Percentiles rank a stretch among this genome's conserved stretches.
phyloP scores from a whole-genome alignment of 2,329 filamentous ascomycete genomes.

The Stromatinia cepivora region DNA sequence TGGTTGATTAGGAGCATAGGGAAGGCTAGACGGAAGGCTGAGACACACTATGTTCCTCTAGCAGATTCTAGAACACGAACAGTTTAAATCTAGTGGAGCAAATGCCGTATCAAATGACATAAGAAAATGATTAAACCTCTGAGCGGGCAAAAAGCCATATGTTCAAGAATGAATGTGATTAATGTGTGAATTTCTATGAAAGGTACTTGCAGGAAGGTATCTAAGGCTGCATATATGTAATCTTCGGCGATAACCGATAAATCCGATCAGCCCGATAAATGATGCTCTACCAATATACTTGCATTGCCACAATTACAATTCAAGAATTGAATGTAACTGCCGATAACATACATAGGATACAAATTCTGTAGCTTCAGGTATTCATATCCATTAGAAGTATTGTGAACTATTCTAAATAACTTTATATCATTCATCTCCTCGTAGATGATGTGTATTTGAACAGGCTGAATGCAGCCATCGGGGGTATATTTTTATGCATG shows the following conservation, averaged over 20 bases:
- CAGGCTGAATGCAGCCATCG: not conserved
- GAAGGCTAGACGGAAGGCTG: constrained; percentile 30
- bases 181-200: not conserved
- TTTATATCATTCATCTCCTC: not conserved
- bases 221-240: not conserved
- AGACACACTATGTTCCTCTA: constrained; percentile 1
- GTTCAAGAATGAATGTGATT: not conserved
- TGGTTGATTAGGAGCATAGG: constrained; percentile 14
- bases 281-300: no score
- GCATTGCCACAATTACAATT: no score
- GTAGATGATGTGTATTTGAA: not conserved
- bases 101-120: not conserved
- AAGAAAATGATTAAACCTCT: not conserved
- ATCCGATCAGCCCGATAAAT: not conserved
- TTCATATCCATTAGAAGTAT: not conserved
- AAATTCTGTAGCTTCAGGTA: not conserved
- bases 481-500: constrained; percentile 6
- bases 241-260: not conserved
- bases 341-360: not conserved
- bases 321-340: not conserved
- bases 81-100: not conserved
- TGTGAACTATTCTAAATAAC: not conserved
- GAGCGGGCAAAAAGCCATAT: not conserved
- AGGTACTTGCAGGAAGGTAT: constrained; percentile 1
- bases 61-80: not conserved